Base-by-base conservation (phyloP, 2,329 filamentous ascomycete species). In the Neodidymelliopsis sp. region DNA sequence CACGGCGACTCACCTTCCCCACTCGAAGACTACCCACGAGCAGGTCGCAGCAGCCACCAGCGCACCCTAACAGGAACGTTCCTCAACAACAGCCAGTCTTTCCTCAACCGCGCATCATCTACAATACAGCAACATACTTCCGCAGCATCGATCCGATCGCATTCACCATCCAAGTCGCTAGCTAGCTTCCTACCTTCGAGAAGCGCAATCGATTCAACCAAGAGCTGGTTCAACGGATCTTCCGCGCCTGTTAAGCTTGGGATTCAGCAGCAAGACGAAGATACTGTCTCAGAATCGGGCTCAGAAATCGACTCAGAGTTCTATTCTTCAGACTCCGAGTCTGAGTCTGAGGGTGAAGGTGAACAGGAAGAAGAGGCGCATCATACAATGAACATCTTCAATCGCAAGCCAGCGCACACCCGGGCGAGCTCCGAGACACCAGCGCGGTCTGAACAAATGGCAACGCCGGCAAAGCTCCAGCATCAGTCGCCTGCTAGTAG, bases 161-260 rank as follows among this genome's bases (percentile, higher is more conserved):
- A 65, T 47, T 72, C 70, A 22, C 70, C 71, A 5, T 65, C 68
- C 38, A 74, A 72, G 49, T 72, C 71, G 4, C 56, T 72, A 9
- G 70, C 72, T n/a, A 71, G 66, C 59, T 74, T 73, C 54, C 70
- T 73, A 10, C 66, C 71, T 28, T 70, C 70, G 22, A 53, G 71
- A 33, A 62, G 53, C 48, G 42, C 59, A 4, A 53, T 68, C 29
- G 66, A 69, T 38, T 65, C 67, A 10, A 66, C 59, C 45, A 75
- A 77, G 39, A 75, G 75, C 55, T 81, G 79, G 78, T 83, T 83
- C 63, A 78, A 77, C 60, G 79, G 80, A 27, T 74, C 76, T 38
- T 81, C 78, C 19, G 75, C 77, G 27, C 75, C 78, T n/a, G 74
- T 80, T 33, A 76, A 73, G 54, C 67, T 81, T 29, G 74, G 74